These are phyloP conservation scores for Tylopilus orsonianus DNA, from an alignment of 1,284 basidiomycete species.

Conservation along the genomic window DNA sequence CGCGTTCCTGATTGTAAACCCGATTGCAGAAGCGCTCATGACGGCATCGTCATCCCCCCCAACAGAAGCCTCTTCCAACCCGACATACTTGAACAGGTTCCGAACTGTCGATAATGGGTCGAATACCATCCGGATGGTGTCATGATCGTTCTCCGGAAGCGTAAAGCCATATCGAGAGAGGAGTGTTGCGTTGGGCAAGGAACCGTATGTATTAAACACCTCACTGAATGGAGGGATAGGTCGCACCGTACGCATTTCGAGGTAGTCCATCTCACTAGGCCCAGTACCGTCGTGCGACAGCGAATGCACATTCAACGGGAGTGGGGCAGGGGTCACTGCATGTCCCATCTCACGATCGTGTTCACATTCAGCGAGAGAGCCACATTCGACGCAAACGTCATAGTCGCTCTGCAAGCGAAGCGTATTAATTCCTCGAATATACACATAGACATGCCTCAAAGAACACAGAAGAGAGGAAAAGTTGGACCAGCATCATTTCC, in stretches of 20 bases:
- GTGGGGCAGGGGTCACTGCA: neutral
- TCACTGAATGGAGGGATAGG: constrained; percentile 55
- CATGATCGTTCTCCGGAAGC: constrained; percentile 34
- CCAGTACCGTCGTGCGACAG: constrained; percentile 10
- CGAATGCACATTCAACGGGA: constrained; percentile 8
- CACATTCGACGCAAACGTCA: constrained; percentile 81
- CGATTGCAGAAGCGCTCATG: constrained; percentile 8
- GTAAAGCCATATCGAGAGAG: constrained; percentile 38
- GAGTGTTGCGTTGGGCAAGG: constrained; percentile 30
- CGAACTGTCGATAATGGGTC: constrained; percentile 19
- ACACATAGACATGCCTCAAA: constrained; percentile 4
- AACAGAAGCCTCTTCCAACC: constrained; percentile 4
- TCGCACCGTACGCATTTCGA: constrained; percentile 66
- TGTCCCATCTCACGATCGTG: constrained; percentile 56
- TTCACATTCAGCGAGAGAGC: constrained; percentile 67
- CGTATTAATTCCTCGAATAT: constrained; percentile 14
- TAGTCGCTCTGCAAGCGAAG: constrained; percentile 65
- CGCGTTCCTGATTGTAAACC: constrained; percentile 26
- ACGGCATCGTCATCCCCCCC: constrained; percentile 15
- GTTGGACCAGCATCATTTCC: neutral
- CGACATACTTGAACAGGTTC: constrained; percentile 14
- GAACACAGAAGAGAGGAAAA: constrained; percentile 3
- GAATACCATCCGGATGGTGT: constrained; percentile 29
- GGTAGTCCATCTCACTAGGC: constrained; percentile 40
- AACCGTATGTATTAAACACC: constrained; percentile 88